Percentiles rank a stretch among this genome's conserved stretches.
Conservation (phyloP, 2,329 filamentous ascomycete species). For the Ceratocystis lukuohia region DNA sequence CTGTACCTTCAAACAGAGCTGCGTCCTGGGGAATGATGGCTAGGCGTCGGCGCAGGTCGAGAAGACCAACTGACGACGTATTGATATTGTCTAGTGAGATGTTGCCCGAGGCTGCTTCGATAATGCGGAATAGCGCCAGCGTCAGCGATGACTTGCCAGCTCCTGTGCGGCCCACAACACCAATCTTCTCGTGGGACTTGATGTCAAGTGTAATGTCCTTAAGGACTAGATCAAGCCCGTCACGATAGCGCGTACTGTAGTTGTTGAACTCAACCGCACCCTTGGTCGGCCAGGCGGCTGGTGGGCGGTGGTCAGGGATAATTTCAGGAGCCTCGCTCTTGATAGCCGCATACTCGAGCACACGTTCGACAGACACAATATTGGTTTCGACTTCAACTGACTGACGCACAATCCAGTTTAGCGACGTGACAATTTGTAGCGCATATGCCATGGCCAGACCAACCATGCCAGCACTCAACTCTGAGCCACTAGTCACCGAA, state of each 20-base stretch:
- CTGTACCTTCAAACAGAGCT: conserved; percentile 82
- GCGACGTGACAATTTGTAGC: conserved; percentile 86
- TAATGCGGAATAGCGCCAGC: conserved; percentile 85
- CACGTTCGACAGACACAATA: conserved; percentile 94
- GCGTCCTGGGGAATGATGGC: conserved; percentile 98
- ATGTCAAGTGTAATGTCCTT: conserved; percentile 88
- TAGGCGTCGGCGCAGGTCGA: conserved; percentile 76
- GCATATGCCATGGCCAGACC: conserved; percentile 96
- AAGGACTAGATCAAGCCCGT: conserved; percentile 78
- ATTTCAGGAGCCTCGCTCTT: conserved; percentile 93
- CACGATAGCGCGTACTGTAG: conserved; percentile 86
- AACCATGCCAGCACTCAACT: conserved; percentile 58
- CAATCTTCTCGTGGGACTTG: conserved; percentile 94
- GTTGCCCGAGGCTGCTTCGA: conserved; percentile 69
- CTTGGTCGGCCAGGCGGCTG: conserved; percentile 80
- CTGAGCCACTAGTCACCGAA: conserved; percentile 55
- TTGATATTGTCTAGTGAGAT: conserved; percentile 84
- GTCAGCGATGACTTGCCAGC: conserved; percentile 94
- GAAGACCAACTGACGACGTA: conserved; percentile 76
- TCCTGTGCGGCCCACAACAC: conserved; percentile 88
- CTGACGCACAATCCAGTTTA: conserved; percentile 98
- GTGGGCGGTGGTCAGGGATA: conserved; percentile 71
- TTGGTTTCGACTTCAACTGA: conserved; percentile 99
- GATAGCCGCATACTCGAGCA: conserved; percentile 84
- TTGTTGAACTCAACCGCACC: conserved; percentile 83